Conservation (phyloP, 306 rosid species). For the Begonia loranthoides region DNA sequence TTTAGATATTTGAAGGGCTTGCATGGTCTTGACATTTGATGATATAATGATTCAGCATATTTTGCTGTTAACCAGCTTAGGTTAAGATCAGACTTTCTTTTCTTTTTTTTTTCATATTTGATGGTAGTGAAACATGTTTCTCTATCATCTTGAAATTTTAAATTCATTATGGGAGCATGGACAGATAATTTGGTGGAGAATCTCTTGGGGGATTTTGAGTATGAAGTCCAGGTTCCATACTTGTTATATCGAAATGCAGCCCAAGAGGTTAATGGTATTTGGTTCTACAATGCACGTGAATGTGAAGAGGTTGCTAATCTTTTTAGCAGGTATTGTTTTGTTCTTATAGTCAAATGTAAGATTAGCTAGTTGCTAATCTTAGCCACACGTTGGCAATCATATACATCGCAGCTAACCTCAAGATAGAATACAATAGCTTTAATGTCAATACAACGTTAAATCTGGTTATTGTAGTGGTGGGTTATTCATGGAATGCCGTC, state of each 20-base stretch:
- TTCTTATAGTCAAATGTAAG: not conserved
- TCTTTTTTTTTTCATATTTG: too few relatives aligned
- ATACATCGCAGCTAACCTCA: too few relatives aligned
- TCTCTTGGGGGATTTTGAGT: conserved; percentile 80
- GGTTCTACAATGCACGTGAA: conserved; percentile 40
- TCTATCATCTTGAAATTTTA: not conserved
- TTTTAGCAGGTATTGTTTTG: conserved; percentile 40
- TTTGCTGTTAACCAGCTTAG: not conserved
- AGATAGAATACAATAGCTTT: too few relatives aligned
- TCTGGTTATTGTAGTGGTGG: not conserved
- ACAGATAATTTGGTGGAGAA: conserved; percentile 84
- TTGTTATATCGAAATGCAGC: conserved; percentile 70
- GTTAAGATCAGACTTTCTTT: not conserved
- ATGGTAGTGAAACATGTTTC: not conserved
- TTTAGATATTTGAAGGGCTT: not conserved
- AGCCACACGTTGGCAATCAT: not conserved
- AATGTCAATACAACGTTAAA: too few relatives aligned
- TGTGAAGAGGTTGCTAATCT: conserved; percentile 86
- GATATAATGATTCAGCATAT: not conserved
- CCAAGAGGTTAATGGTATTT: conserved; percentile 51
- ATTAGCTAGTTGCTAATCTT: not conserved
- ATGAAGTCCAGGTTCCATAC: conserved; percentile 73
- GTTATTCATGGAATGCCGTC: not conserved
- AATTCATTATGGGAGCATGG: conserved; percentile 5
- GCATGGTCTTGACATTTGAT: not conserved